Evolutionary conservation across 2,329 filamentous ascomycete species (phyloP).

Genomic region (Apiospora koreana): DNA sequence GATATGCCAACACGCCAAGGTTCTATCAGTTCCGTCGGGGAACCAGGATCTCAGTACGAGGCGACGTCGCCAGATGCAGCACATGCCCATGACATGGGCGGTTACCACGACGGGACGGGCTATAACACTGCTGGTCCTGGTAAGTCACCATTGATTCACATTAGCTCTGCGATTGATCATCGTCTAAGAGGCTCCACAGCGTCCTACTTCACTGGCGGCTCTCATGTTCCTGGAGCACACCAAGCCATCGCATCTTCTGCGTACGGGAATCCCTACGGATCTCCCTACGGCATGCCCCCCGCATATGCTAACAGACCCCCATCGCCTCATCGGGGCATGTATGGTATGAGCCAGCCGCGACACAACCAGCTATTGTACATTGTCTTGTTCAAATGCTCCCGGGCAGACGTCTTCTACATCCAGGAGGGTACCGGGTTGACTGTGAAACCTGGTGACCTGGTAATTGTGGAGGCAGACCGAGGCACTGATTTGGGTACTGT

Average conservation of each 20-base stretch:
- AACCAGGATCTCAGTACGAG: slow-evolving; percentile 50
- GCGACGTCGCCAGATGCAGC: slow-evolving; percentile 44
- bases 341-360: slow-evolving; percentile 60
- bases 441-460: slow-evolving; percentile 87
- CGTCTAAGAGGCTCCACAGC: slow-evolving; percentile 24
- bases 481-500: slow-evolving; percentile 95
- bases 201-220: slow-evolving; percentile 39
- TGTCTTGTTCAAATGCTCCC: slow-evolving; percentile 93
- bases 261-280: slow-evolving; percentile 43
- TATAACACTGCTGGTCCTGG: slow-evolving; percentile 41
- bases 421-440: slow-evolving; percentile 92
- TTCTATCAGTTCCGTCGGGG: slow-evolving; percentile 62
- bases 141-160: slow-evolving; percentile 31
- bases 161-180: slow-evolving; percentile 10
- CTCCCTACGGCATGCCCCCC: slow-evolving; percentile 47
- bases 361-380: slow-evolving; percentile 78
- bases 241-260: slow-evolving; percentile 38
- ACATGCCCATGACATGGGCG: slow-evolving; percentile 44
- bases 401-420: slow-evolving; percentile 95
- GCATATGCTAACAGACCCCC: slow-evolving; percentile 52
- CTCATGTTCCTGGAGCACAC: slow-evolving; percentile 32
- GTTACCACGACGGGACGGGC: slow-evolving; percentile 40
- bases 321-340: slow-evolving; percentile 64
- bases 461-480: slow-evolving; percentile 96
- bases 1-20: slow-evolving; percentile 66